Evolutionary conservation across 352 stramenopile species (phyloP), one percentile per base, ranked within the genome.

Genomic region (Globisporangium abappressorium): DNA sequence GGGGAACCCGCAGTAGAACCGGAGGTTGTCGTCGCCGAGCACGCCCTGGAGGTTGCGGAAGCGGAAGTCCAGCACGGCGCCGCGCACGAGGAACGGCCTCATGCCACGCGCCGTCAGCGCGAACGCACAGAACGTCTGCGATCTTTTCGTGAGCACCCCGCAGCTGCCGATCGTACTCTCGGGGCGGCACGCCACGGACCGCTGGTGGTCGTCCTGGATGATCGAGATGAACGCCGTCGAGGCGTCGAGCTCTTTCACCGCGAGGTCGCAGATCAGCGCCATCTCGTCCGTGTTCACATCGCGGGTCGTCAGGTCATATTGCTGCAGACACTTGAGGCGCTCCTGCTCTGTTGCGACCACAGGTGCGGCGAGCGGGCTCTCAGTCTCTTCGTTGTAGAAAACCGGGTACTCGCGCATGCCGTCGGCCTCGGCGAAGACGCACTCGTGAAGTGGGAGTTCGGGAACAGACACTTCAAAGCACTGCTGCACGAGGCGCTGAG

Each of bases 401-500:
- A 87, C 67, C 14, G 79, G 76, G 34, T 90, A 90, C 6, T 49
- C 60, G 2, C 81, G 68, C 18, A 62, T 72, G 12, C 79, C 77
- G 47, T 83, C 70, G 15, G 65, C 57, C 62, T 90, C 81, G 0
- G 81, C 78, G 56, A 90, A 77, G 41, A 78, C 47, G 33, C 81
- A 90, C 22, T 73, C 67, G 0, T 76, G 64, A 22, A 86, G 51
- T 11, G 79, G 66, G 2, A 85, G 57, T 43, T 87, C 78, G 0
- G 65, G 30, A 4, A 90, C 62, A 0, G 68, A 66, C 30, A 90
- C 73, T 43, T 90, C 81, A 33, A 90, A 90, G 57, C 81, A 90
- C 57, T 86, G 79, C 62, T 90, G 81, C 24, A 87, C 79, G 28
- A 90, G 69, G 53, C 81, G 74, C 57, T 86, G 78, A 24, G 74